Percentiles rank a stretch among this genome's conserved stretches.
Conservation (phyloP, 2,329 filamentous ascomycete species). For the Nemania diffusa region DNA sequence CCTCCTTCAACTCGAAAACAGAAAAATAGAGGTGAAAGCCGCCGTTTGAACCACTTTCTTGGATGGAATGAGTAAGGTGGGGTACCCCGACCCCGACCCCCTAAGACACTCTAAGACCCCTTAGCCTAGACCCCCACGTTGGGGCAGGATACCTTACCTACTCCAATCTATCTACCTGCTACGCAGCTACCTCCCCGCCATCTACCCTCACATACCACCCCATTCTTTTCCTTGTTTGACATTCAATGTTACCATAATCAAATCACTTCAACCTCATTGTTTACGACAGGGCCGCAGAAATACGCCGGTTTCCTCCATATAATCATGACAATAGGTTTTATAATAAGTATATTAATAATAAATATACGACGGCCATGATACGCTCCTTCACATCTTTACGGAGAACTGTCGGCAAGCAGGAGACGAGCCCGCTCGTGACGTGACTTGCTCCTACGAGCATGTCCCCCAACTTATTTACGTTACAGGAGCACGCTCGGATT, state of each 20-base stretch:
- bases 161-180: neutral
- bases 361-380: neutral
- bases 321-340: neutral
- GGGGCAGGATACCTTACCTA: neutral
- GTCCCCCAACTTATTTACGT: neutral
- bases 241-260: neutral
- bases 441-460: neutral
- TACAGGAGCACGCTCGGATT: no score
- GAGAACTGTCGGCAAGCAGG: neutral
- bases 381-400: neutral
- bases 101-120: no score
- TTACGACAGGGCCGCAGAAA: no score
- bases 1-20: neutral
- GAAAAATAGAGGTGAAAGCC: neutral
- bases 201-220: neutral
- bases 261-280: neutral
- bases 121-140: neutral
- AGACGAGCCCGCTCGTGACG: neutral
- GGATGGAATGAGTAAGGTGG: neutral
- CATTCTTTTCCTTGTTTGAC: neutral
- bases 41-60: neutral
- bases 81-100: no score
- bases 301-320: no score
- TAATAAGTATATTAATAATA: neutral
- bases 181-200: no score